Evolutionary conservation across 2,329 filamentous ascomycete genomes (phyloP), one percentile per base, ranked within the genome.

Genomic region (Penicillium sp.): DNA sequence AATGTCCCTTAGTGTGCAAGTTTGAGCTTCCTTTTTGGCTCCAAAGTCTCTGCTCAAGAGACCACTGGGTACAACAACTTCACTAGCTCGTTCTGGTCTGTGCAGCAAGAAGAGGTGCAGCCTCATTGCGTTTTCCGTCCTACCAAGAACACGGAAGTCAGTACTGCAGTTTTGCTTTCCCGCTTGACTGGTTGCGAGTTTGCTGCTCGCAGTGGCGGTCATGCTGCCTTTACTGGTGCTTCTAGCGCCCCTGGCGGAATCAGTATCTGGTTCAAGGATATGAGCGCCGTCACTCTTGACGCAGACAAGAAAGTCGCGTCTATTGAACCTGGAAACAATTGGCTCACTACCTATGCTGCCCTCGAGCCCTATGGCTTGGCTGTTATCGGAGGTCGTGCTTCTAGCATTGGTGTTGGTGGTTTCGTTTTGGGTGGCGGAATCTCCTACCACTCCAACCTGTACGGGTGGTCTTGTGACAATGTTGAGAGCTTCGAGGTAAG

Each of bases 171-270:
- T 5, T 55, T 72, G 18, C 49, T 74, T n/a, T 63, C 66, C 7
- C 65, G 64, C 4, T 46, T 68, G 2, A 68, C 66, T 4, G 54
- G 59, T 6, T 76, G 73, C 31, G 66, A 68, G 0, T 86, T 86
- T 59, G 82, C 82, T 7, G 68, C 83, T 60, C 81, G 82, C 60
- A 80, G 79, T 8, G 83, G 82, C 29, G 83, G 83, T 1, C 82
- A 86, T 67, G 81, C 80, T 54, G 79, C 81, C 4, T 83, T 83
- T 62, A 73, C 79, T 18, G 78, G 79, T 57, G 79, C 78, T 38
- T 76, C 82, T 2, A 85, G 77, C 59, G 78, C 80, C 45, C 66
- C 76, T 15, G 76, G 63, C 38, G 73, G 72, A 7, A 64, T 76
- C 40, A 70, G 65, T 12, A 69, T 75, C 41, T 66, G 66, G 54